Percentiles rank a stretch among this genome's conserved stretches.
These are phyloP conservation scores for Pichia scutulata DNA, from an alignment of 805 yeast species.

Conservation along the genomic window DNA sequence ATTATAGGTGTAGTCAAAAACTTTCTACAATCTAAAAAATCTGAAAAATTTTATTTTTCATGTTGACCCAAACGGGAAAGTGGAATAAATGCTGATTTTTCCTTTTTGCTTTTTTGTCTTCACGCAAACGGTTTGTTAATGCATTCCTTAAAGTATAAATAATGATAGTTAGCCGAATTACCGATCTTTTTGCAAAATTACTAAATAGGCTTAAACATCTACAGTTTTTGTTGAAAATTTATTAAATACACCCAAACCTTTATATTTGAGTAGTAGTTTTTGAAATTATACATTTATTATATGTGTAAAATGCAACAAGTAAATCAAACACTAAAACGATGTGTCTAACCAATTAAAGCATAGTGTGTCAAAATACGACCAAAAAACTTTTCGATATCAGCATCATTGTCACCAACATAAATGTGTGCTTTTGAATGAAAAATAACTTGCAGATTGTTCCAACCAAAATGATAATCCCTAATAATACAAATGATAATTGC, in stretches of 20 bases:
- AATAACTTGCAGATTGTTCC: slow-evolving; percentile 27
- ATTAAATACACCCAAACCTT: too few relatives aligned
- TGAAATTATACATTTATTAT: neutral
- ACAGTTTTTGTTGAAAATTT: too few relatives aligned
- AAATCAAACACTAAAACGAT: neutral
- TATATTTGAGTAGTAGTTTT: neutral
- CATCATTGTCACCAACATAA: slow-evolving; percentile 10
- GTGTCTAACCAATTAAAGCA: slow-evolving; percentile 16
- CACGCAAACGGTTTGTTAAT: too few relatives aligned
- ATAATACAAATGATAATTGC: slow-evolving; percentile 35
- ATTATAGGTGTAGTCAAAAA: too few relatives aligned
- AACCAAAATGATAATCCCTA: slow-evolving; percentile 47
- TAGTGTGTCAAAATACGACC: slow-evolving; percentile 22
- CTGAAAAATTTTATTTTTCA: neutral
- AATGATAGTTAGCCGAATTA: too few relatives aligned
- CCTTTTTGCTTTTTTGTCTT: too few relatives aligned
- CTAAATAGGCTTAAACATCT: too few relatives aligned
- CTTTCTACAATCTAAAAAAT: neutral
- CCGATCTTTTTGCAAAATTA: too few relatives aligned
- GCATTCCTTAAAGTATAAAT: too few relatives aligned
- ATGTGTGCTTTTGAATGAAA: slow-evolving; percentile 12
- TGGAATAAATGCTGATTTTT: neutral
- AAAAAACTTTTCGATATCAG: slow-evolving; percentile 25
- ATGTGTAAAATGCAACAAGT: neutral
- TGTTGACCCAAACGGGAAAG: neutral